phyloP scores from a whole-genome alignment of 768 basidiomycete species.

The Tricholoma bakamatsutake region DNA sequence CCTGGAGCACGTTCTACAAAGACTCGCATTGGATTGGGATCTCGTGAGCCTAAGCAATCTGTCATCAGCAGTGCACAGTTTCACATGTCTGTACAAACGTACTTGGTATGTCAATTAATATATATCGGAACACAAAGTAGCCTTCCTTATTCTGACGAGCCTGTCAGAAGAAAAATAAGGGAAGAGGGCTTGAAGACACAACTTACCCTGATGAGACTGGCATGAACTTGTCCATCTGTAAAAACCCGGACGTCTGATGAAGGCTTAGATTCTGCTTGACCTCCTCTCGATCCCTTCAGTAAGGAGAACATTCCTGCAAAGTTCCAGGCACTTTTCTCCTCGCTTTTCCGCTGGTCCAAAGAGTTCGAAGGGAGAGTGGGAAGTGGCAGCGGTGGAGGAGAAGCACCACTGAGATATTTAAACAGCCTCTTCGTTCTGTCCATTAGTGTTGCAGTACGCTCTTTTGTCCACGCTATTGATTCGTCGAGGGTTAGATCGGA shows the following conservation, averaged over 20 bases:
- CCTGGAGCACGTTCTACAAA: constrained; percentile 65
- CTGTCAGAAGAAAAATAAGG: neutral
- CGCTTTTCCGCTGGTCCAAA: constrained; percentile 20
- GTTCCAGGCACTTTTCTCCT: constrained; percentile 41
- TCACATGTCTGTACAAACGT: constrained; percentile 30
- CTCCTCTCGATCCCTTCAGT: constrained; percentile 36
- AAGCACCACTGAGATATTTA: constrained; percentile 68
- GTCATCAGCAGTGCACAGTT: constrained; percentile 2
- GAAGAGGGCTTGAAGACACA: neutral
- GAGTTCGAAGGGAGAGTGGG: constrained; percentile 26
- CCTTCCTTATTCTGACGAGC: constrained; percentile 60
- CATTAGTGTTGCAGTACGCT: constrained; percentile 31
- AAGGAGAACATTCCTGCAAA: constrained; percentile 68
- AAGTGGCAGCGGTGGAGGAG: constrained; percentile 31
- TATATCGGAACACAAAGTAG: constrained; percentile 72
- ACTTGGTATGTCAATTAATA: constrained; percentile 79
- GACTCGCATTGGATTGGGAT: constrained; percentile 55
- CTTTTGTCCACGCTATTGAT: constrained; percentile 39
- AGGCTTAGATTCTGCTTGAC: constrained; percentile 20
- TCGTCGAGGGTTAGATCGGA: constrained; percentile 55
- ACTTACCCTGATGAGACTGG: constrained; percentile 67
- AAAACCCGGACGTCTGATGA: constrained; percentile 39
- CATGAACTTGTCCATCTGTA: constrained; percentile 79
- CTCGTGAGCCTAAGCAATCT: constrained; percentile 47
- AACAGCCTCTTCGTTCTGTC: constrained; percentile 55